These are phyloP conservation scores for Sistotremastrum suecicum DNA, from an alignment of 768 basidiomycete genomes.

Conservation along the genomic window DNA sequence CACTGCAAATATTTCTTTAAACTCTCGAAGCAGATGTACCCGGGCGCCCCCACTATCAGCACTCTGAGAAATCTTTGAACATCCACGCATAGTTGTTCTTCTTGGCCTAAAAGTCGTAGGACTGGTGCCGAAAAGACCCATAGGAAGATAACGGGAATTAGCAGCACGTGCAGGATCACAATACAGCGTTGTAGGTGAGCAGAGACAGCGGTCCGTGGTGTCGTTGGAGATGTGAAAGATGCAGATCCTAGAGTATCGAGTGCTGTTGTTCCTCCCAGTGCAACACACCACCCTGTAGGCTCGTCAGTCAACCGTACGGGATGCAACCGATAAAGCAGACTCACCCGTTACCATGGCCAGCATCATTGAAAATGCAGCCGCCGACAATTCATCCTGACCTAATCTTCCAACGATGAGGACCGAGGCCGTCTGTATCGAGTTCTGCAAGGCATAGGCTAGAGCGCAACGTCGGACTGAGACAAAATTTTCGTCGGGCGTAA, in stretches of 20 bases:
- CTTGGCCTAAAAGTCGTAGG: conserved; percentile 49
- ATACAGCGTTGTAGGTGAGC: conserved; percentile 61
- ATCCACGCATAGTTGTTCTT: conserved; percentile 37
- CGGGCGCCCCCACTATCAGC: conserved; percentile 51
- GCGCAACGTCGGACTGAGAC: conserved; percentile 10
- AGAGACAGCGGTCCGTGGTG: conserved; percentile 44
- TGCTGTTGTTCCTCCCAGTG: conserved; percentile 65
- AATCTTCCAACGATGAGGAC: conserved; percentile 52
- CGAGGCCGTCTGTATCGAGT: conserved; percentile 55
- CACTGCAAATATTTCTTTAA: conserved; percentile 72
- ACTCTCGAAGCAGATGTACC: conserved; percentile 62
- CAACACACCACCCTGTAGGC: conserved; percentile 56
- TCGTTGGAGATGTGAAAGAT: conserved; percentile 51
- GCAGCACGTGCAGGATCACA: conserved; percentile 44
- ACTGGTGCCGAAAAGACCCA: conserved; percentile 57
- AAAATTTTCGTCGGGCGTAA: background rate
- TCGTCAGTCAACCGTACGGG: background rate
- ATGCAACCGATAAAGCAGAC: conserved; percentile 18
- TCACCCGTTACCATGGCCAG: conserved; percentile 67
- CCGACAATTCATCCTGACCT: conserved; percentile 56
- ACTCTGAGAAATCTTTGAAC: conserved; percentile 55
- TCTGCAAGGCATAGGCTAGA: conserved; percentile 57
- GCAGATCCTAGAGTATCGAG: conserved; percentile 69
- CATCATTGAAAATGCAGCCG: conserved; percentile 63
- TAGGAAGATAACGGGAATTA: conserved; percentile 44